A percentile compares a stretch with the other conserved stretches of the same genome.
Evolutionary conservation across 2,329 filamentous ascomycete species (phyloP).

Genomic region (Aspergillus fumigatus): DNA sequence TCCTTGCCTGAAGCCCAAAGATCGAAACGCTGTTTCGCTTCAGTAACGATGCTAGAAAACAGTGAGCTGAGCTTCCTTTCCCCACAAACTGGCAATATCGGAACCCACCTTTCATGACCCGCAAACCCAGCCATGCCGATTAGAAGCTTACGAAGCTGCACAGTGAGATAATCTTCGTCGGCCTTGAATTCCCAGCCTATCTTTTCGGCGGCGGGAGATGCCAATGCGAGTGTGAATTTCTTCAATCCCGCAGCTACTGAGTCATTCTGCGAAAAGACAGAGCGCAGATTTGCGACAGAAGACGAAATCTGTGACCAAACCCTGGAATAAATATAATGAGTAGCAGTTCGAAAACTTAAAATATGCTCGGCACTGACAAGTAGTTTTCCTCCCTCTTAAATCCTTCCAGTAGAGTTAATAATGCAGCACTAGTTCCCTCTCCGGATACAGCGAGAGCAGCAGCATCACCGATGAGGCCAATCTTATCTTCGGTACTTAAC

Average conservation of each 20-base stretch:
- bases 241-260: conserved; percentile 67
- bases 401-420: conserved; percentile 80
- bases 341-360: background rate
- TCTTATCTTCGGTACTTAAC: conserved; percentile 82
- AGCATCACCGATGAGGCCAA: conserved; percentile 84
- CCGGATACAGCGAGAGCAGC: conserved; percentile 85
- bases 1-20: conserved; percentile 67
- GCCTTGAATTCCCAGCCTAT: conserved; percentile 82
- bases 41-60: conserved; percentile 56
- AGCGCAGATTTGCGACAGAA: conserved; percentile 70
- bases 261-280: conserved; percentile 76
- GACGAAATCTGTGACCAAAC: conserved; percentile 85
- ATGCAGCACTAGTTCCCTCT: conserved; percentile 71
- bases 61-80: background rate
- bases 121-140: conserved; percentile 70
- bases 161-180: conserved; percentile 74
- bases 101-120: conserved; percentile 66
- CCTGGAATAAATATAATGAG: conserved; percentile 28
- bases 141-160: conserved; percentile 77
- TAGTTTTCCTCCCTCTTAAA: conserved; percentile 78
- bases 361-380: conserved; percentile 47
- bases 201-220: conserved; percentile 68
- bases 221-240: conserved; percentile 72
- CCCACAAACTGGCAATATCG: background rate
- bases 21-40: conserved; percentile 74